Percentiles rank a stretch among this genome's conserved stretches.
Evolutionary conservation across 2,329 filamentous ascomycete species (phyloP).

Genomic region (Lithohypha guttulata): DNA sequence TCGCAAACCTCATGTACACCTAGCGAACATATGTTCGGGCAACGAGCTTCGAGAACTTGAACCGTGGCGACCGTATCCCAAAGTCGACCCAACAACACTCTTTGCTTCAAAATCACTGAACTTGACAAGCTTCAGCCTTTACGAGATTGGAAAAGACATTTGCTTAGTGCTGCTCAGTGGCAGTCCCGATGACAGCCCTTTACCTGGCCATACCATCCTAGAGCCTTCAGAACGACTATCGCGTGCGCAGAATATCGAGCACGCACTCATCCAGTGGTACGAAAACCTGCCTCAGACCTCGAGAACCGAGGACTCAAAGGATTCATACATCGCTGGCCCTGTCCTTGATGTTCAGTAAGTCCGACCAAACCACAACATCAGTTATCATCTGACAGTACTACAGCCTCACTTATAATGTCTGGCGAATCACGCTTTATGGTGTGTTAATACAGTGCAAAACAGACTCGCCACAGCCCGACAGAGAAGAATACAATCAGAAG

Average conservation of each 20-base stretch:
- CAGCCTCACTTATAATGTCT: no score
- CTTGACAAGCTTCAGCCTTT: slow-evolving; percentile 1
- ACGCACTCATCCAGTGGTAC: neutral
- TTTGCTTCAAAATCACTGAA: no score
- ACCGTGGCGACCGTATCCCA: no score
- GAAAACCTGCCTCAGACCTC: neutral
- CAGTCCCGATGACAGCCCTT: slow-evolving; percentile 7
- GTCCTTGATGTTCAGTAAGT: neutral
- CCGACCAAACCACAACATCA: neutral
- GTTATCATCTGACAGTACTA: no score
- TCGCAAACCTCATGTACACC: no score
- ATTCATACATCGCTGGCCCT: neutral
- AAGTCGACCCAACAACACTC: no score
- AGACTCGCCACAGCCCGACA: neutral
- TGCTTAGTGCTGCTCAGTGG: slow-evolving; percentile 3
- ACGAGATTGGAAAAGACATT: slow-evolving; percentile 5
- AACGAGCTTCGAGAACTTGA: no score
- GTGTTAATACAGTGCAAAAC: neutral
- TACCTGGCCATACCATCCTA: slow-evolving; percentile 2
- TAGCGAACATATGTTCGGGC: no score
- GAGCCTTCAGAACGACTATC: neutral
- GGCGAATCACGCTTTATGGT: no score
- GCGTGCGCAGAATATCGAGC: neutral
- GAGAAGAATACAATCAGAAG: neutral
- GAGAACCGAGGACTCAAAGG: neutral